Conservation (phyloP, 2,329 filamentous ascomycete species). For the Dendrostoma leiphaemia region DNA sequence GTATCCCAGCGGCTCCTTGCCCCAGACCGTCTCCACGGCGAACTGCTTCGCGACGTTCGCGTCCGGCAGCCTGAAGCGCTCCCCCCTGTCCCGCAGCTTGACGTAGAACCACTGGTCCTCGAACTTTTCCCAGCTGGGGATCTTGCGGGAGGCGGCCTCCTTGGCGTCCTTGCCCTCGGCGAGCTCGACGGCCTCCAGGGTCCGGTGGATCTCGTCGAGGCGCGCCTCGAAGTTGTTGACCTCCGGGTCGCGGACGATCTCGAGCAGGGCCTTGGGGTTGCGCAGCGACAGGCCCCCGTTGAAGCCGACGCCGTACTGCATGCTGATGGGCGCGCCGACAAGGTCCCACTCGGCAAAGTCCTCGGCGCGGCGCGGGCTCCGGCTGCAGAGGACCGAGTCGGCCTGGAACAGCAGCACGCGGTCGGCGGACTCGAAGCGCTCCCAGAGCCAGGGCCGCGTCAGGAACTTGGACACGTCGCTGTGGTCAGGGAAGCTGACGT, state of each 20-base stretch:
- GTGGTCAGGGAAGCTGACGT: slow-evolving; percentile 32
- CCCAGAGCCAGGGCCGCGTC: slow-evolving; percentile 34
- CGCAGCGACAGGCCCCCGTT: slow-evolving; percentile 33
- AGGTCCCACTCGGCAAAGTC: slow-evolving; percentile 36
- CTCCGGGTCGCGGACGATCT: slow-evolving; percentile 16
- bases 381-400: slow-evolving; percentile 36
- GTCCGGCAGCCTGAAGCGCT: slow-evolving; percentile 18
- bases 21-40: slow-evolving; percentile 25
- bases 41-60: slow-evolving; percentile 24
- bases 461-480: slow-evolving; percentile 35
- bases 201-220: background rate
- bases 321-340: slow-evolving; percentile 29
- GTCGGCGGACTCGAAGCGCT: slow-evolving; percentile 31
- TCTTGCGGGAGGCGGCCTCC: background rate
- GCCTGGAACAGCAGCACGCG: slow-evolving; percentile 38
- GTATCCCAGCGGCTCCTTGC: slow-evolving; percentile 26
- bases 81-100: slow-evolving; percentile 30
- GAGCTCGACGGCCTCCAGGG: background rate
- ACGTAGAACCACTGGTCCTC: slow-evolving; percentile 29
- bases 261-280: slow-evolving; percentile 25
- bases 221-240: slow-evolving; percentile 10
- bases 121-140: slow-evolving; percentile 15
- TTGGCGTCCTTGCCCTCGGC: background rate
- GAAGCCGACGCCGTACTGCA: slow-evolving; percentile 24
- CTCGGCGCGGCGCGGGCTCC: slow-evolving; percentile 27